These are phyloP conservation scores for Tinospora cordifolia DNA, from an alignment of 164 flowering plant species.

Conservation along the genomic window DNA sequence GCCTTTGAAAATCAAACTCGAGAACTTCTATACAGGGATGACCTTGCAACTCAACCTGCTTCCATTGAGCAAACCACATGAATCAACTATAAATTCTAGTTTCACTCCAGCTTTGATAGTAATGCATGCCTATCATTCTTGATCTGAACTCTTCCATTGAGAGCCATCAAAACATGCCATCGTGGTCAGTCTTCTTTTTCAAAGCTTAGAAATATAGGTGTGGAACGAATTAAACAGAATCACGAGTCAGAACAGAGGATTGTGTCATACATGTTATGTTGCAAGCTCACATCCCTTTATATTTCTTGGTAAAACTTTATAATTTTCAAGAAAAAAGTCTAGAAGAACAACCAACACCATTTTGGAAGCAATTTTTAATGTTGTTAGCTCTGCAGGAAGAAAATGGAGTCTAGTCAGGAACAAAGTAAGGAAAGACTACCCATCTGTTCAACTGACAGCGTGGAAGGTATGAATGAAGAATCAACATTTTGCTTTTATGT, in stretches of 20 bases:
- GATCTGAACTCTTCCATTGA: not conserved
- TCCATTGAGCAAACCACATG: no score
- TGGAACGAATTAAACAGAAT: no score
- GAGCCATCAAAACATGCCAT: not conserved
- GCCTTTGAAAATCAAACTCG: no score
- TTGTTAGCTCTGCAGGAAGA: constrained; percentile 43
- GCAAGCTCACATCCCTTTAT: not conserved
- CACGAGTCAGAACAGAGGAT: not conserved
- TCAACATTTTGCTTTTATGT: not conserved
- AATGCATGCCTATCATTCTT: not conserved
- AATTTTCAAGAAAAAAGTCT: not conserved
- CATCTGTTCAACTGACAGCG: constrained; percentile 56
- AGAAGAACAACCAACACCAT: not conserved
- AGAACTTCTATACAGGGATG: no score
- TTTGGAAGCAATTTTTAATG: no score
- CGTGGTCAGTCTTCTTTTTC: not conserved
- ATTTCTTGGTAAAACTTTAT: not conserved
- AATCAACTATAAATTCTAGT: not conserved
- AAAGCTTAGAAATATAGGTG: not conserved
- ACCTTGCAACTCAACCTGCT: no score
- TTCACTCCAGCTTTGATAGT: not conserved
- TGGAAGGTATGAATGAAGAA: constrained; percentile 50
- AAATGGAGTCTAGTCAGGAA: constrained; percentile 49
- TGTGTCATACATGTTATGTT: not conserved
- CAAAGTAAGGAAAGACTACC: constrained; percentile 60